Evolutionary conservation across 2,329 filamentous ascomycete genomes (phyloP), one percentile per base, ranked within the genome.

Genomic region (Xylogone sp.): DNA sequence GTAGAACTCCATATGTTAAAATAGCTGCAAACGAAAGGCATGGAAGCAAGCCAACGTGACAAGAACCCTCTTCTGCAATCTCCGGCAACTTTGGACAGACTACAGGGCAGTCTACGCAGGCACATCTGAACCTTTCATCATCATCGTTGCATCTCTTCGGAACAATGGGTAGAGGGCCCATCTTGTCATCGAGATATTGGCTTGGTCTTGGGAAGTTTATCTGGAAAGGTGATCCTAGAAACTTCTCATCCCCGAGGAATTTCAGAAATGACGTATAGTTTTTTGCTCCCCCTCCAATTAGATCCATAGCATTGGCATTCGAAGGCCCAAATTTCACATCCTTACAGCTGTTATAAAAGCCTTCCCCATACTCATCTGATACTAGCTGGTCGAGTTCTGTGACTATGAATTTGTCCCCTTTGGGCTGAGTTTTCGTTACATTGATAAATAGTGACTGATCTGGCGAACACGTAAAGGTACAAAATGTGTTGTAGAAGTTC

Each of bases 401-500:
- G 13, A 97, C 91, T n/a, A 90, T 70, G 52, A 71, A 21, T 63
- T 71, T 50, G 69, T 78, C 66, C 57, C 73, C 69, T 69, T 77
- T 89, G 20, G 79, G 69, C 56, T 82, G 79, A 0, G 86, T 87
- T 49, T 84, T 72, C 10, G 94, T 97, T 43, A 99, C 84, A 64
- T 99, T 99, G 67, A 99, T 77, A 65, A 99, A 99, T 0, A 96
- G 76, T 0, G 91, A 97, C 68, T 99, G 94, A 64, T 99, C 88
- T 5, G 95, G 93, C 3, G 94, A 99, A 74, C 95, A 99, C 2
- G 92, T 97, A 66, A 99, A 97, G 3, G 91, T 95, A 74, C 94
- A 99, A 70, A 99, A 99, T 43, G 95, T 78, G 73, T 99, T 96
- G 77, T 90, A 97, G 76, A 99, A 99, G 75, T 99, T 99, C 63